These are phyloP conservation scores for Phytophthora megakarya DNA, from an alignment of 352 stramenopile species.

Conservation along the genomic window DNA sequence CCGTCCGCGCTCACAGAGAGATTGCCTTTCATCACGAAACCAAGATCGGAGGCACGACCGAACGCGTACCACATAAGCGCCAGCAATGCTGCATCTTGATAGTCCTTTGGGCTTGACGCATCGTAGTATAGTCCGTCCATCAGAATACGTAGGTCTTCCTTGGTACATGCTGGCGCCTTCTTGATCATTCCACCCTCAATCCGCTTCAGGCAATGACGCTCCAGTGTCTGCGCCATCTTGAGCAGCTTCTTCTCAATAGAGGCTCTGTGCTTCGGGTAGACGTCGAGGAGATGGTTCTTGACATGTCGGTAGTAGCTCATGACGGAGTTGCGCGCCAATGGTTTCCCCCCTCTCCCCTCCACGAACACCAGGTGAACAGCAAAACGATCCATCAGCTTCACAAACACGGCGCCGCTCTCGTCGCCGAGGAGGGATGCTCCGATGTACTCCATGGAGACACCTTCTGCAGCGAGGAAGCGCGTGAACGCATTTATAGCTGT, in stretches of 20 bases:
- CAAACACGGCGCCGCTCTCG: neutral
- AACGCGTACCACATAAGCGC: conserved; percentile 23
- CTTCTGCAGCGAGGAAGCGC: conserved; percentile 23
- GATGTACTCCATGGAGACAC: conserved; percentile 26
- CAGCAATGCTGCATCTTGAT: conserved; percentile 32
- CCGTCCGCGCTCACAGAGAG: conserved; percentile 7
- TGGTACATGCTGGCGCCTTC: conserved; percentile 21
- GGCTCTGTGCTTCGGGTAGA: conserved; percentile 8
- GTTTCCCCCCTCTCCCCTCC: neutral
- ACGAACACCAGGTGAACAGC: conserved; percentile 12
- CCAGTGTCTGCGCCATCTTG: too few species aligned
- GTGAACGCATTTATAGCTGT: conserved; percentile 24
- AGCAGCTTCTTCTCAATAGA: conserved; percentile 23
- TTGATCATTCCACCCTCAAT: conserved; percentile 4
- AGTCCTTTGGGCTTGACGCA: neutral
- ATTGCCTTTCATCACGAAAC: conserved; percentile 17
- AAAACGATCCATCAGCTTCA: too few species aligned
- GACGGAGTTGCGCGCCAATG: too few species aligned
- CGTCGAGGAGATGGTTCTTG: conserved; percentile 23
- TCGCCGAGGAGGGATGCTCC: conserved; percentile 2
- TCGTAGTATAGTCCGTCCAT: conserved; percentile 22
- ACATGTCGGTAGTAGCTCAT: too few species aligned
- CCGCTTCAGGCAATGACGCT: conserved; percentile 23
- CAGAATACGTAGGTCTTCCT: conserved; percentile 17
- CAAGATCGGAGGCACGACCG: too few species aligned